Evolutionary conservation across 164 flowering plant genomes (phyloP).

Genomic region (Umbellularia californica): DNA sequence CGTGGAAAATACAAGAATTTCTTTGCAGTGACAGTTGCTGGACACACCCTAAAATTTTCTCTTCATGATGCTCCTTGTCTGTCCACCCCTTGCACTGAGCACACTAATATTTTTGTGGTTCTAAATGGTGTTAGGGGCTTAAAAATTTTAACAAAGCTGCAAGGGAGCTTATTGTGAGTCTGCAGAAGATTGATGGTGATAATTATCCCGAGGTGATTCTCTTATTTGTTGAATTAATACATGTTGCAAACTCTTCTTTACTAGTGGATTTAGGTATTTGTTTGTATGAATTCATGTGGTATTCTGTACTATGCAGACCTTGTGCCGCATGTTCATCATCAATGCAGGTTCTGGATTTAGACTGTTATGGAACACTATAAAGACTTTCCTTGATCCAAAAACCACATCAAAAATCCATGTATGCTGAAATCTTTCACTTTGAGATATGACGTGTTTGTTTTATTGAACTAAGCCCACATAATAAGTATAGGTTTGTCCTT

Average conservation of each 20-base stretch:
- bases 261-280: too few species aligned
- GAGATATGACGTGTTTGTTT: neutral
- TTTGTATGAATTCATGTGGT: too few species aligned
- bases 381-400: constrained; percentile 76
- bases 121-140: constrained; percentile 25
- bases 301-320: constrained; percentile 47
- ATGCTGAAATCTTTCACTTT: constrained; percentile 16
- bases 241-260: neutral
- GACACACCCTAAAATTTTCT: too few species aligned
- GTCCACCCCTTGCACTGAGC: too few species aligned
- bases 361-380: constrained; percentile 81
- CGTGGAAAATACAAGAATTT: too few species aligned
- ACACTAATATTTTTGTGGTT: too few species aligned
- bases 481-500: neutral
- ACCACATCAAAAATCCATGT: constrained; percentile 91
- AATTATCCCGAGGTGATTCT: constrained; percentile 79
- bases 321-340: constrained; percentile 78
- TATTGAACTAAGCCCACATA: too few species aligned
- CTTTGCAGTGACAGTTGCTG: too few species aligned
- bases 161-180: constrained; percentile 63
- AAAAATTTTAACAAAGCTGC: constrained; percentile 79
- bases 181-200: constrained; percentile 88
- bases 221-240: neutral
- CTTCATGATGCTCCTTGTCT: too few species aligned
- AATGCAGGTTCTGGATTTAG: constrained; percentile 96